Evolutionary conservation across 768 basidiomycete genomes (phyloP).

Genomic region (Hemileccinum rubropunctum): DNA sequence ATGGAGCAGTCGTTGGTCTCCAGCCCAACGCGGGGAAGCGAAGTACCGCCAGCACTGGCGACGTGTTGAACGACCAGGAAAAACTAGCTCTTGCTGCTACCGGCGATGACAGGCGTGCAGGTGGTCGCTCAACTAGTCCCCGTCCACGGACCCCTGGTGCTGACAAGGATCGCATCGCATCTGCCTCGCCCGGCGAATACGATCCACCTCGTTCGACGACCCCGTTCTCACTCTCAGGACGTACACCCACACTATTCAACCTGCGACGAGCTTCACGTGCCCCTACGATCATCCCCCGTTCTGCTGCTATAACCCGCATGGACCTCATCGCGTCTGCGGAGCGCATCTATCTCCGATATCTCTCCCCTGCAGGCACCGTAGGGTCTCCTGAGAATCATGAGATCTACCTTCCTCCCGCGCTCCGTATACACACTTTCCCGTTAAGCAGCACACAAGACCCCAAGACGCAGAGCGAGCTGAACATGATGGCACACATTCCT

Average conservation of each 20-base stretch:
- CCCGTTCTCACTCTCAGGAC: slow-evolving; percentile 73
- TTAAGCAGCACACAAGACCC: slow-evolving; percentile 74
- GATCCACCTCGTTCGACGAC: slow-evolving; percentile 67
- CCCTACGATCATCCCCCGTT: slow-evolving; percentile 91
- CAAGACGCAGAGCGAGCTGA: slow-evolving; percentile 60
- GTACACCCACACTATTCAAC: slow-evolving; percentile 76
- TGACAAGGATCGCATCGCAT: slow-evolving; percentile 40
- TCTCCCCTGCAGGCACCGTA: slow-evolving; percentile 74
- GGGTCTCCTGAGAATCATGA: slow-evolving; percentile 91
- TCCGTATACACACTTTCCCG: slow-evolving; percentile 91
- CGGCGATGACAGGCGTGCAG: slow-evolving; percentile 44
- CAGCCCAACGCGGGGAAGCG: slow-evolving; percentile 63
- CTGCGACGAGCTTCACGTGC: slow-evolving; percentile 79
- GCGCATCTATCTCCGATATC: slow-evolving; percentile 93
- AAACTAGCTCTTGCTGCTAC: slow-evolving; percentile 55
- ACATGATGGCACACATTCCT: slow-evolving; percentile 83
- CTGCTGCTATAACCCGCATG: slow-evolving; percentile 82
- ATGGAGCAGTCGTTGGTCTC: slow-evolving; percentile 83
- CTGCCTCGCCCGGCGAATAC: slow-evolving; percentile 45
- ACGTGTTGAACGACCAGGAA: slow-evolving; percentile 67
- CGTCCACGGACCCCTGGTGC: slow-evolving; percentile 40
- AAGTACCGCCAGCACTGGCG: slow-evolving; percentile 79
- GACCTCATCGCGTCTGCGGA: slow-evolving; percentile 93
- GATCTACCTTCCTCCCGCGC: slow-evolving; percentile 92
- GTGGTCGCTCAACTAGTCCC: slow-evolving; percentile 59